These are phyloP conservation scores for Basidiobolus meristosporus DNA, from an alignment of 371 early-diverging fungal genomes.

Conservation along the genomic window DNA sequence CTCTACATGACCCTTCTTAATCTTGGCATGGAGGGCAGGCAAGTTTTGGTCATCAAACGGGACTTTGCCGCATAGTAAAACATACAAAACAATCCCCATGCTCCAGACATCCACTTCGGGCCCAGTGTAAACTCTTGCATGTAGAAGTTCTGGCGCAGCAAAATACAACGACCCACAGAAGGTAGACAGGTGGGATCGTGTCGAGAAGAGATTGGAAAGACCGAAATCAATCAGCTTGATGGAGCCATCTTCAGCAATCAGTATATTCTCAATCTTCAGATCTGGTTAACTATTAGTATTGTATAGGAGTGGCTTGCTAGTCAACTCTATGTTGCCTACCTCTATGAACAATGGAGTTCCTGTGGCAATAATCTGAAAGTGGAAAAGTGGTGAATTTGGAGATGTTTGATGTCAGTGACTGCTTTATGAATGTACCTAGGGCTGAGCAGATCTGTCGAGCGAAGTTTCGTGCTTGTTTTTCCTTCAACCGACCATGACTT, in stretches of 20 bases:
- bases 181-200: constrained; percentile 55
- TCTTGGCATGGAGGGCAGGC: constrained; percentile 76
- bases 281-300: constrained; percentile 43
- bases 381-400: too few species aligned
- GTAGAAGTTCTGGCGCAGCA: constrained; percentile 90
- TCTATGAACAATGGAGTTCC: neutral
- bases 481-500: constrained; percentile 71
- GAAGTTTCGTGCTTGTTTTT: constrained; percentile 73
- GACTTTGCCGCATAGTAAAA: constrained; percentile 82
- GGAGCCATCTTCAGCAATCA: constrained; percentile 47
- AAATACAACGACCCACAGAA: constrained; percentile 95
- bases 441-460: constrained; percentile 87
- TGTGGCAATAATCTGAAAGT: neutral
- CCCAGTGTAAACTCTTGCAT: constrained; percentile 72
- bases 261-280: constrained; percentile 90
- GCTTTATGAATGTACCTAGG: too few species aligned
- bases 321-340: too few species aligned
- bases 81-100: constrained; percentile 88
- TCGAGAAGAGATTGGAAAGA: constrained; percentile 76
- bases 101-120: constrained; percentile 96
- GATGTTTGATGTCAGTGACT: too few species aligned
- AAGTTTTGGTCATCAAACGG: constrained; percentile 92
- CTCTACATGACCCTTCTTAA: constrained; percentile 69
- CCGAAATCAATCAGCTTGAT: constrained; percentile 93
- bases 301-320: too few species aligned